Evolutionary conservation across 2,329 filamentous ascomycete genomes (phyloP), one percentile per base, ranked within the genome.

Genomic region (Paraconiothyrium brasiliense): DNA sequence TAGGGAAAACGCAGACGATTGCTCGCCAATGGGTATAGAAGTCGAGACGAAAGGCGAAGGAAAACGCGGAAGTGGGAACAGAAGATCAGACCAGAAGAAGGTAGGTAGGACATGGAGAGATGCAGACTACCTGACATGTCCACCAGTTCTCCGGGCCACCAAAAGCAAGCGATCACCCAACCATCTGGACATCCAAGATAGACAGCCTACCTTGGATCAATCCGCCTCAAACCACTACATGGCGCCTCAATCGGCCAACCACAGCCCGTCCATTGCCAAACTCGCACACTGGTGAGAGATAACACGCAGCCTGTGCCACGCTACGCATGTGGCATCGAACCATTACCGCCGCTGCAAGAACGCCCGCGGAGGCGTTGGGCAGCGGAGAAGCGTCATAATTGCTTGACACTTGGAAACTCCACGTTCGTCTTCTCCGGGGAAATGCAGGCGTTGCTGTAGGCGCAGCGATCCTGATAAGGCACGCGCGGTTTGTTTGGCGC

Each of bases 381-480:
- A 41, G 39, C 43, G 48, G 54, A 61, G 54, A 61, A 37, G 48
- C 37, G 34, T 54, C 47, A 54, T 41, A 34, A 13, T 11, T 24
- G n/a, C 10, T 54, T 60, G 46, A 55, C 58, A n/a, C 46, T 50
- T 50, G 41, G 41, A 37, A 16, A 49, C 20, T 37, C 20, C 14
- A 27, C 46, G 16, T 30, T 56, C 30, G 39, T 16, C n/a, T 54
- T 44, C 71, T 74, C 72, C 72, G 72, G 70, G 72, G 71, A 72
- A 69, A 72, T 32, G 60, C 51, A 63, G 37, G 13, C 47, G 58
- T 54, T 50, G 52, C 50, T 50, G 37, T 50, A 59, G 37, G 62
- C 56, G 62, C 60, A 58, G 69, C 62, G 59, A 63, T 60, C 54
- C 62, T 62, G 71, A 72, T 73, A 73, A 73, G 69, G 54, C 50